phyloP scores from a whole-genome alignment of 768 basidiomycete genomes.

The Termitomyces sp. region DNA sequence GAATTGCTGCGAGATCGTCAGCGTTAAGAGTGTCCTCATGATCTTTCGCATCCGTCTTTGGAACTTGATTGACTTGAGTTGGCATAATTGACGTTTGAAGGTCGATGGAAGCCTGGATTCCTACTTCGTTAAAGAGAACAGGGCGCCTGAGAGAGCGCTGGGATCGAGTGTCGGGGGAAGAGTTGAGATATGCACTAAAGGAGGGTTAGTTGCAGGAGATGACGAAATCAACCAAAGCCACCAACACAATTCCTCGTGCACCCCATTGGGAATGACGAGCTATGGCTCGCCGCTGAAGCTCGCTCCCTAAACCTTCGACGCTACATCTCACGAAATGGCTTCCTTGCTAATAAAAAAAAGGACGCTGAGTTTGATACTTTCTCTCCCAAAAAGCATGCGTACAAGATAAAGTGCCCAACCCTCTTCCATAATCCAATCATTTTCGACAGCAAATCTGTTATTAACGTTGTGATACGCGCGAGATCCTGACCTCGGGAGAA shows the following conservation, averaged over 20 bases:
- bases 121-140: conserved; percentile 54
- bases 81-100: conserved; percentile 22
- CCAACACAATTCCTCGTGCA: conserved; percentile 67
- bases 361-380: conserved; percentile 2
- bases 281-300: conserved; percentile 64
- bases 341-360: conserved; percentile 48
- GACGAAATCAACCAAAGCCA: background rate
- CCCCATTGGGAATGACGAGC: conserved; percentile 68
- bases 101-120: conserved; percentile 53
- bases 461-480: background rate
- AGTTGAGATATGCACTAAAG: conserved; percentile 46
- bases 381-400: background rate
- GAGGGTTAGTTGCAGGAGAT: background rate
- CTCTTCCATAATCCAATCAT: conserved; percentile 71
- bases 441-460: conserved; percentile 52
- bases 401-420: conserved; percentile 66
- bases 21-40: conserved; percentile 56
- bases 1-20: conserved; percentile 59
- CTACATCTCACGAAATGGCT: conserved; percentile 62
- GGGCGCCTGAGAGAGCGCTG: conserved; percentile 47
- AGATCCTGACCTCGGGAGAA: background rate
- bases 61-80: conserved; percentile 22
- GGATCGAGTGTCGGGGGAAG: conserved; percentile 38
- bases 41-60: conserved; percentile 33
- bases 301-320: conserved; percentile 60